Evolutionary conservation across 2,329 filamentous ascomycete genomes (phyloP).

Genomic region (Scytalidium sp.): DNA sequence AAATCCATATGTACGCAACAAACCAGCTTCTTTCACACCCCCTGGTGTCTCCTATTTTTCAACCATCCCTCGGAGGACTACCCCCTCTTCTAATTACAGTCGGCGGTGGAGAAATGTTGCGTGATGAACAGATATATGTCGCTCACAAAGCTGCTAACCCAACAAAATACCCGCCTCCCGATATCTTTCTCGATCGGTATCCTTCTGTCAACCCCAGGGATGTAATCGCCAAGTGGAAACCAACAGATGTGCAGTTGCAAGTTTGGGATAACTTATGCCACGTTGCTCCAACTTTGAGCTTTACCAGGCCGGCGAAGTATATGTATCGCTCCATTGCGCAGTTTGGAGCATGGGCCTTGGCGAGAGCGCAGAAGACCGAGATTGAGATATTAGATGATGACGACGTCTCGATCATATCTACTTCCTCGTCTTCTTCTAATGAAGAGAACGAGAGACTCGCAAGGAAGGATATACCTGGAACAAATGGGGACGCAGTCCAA

Average conservation of each 20-base stretch:
- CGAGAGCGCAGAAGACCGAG: slow-evolving; percentile 72
- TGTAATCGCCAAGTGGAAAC: slow-evolving; percentile 64
- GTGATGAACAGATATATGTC: slow-evolving; percentile 92
- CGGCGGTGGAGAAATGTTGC: slow-evolving; percentile 83
- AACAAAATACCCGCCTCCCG: slow-evolving; percentile 66
- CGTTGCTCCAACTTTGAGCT: slow-evolving; percentile 88
- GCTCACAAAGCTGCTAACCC: slow-evolving; percentile 94
- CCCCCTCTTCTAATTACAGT: slow-evolving; percentile 84
- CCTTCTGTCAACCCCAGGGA: slow-evolving; percentile 52
- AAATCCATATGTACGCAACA: slow-evolving; percentile 84
- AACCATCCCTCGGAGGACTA: slow-evolving; percentile 84
- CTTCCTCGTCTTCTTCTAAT: slow-evolving; percentile 40
- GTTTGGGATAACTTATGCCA: slow-evolving; percentile 97
- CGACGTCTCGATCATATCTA: slow-evolving; percentile 70
- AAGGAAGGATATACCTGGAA: slow-evolving; percentile 13
- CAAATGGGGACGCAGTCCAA: slow-evolving; percentile 18
- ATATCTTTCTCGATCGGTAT: slow-evolving; percentile 59
- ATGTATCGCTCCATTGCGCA: slow-evolving; percentile 94
- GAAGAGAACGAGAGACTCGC: slow-evolving; percentile 28
- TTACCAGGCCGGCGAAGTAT: slow-evolving; percentile 91
- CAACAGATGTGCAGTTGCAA: slow-evolving; percentile 90
- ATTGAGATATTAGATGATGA: slow-evolving; percentile 84
- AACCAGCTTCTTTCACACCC: slow-evolving; percentile 86
- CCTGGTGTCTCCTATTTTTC: slow-evolving; percentile 83
- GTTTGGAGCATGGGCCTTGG: slow-evolving; percentile 88